phyloP scores from a whole-genome alignment of 345 rosid species.

The Mangifera indica region DNA sequence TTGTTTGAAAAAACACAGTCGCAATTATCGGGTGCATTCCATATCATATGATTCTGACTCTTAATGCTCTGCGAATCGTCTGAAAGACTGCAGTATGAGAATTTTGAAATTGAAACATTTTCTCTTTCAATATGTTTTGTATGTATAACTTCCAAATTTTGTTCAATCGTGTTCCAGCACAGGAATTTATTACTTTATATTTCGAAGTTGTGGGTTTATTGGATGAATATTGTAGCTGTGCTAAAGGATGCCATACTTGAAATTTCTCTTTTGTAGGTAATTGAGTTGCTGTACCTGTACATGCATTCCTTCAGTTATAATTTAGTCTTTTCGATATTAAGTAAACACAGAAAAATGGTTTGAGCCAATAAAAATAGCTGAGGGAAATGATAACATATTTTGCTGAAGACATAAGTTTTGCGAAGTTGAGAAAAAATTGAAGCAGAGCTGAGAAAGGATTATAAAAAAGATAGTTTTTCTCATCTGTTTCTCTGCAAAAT shows the following conservation, averaged over 20 bases:
- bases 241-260: background rate
- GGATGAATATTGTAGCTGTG: background rate
- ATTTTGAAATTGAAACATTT: background rate
- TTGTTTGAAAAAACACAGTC: constrained; percentile 28
- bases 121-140: background rate
- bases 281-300: background rate
- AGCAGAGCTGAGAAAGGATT: too few species aligned
- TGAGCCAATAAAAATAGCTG: too few species aligned
- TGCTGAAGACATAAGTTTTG: too few species aligned
- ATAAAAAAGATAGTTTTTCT: too few species aligned
- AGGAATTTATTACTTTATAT: background rate
- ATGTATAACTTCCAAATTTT: background rate
- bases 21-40: constrained; percentile 43
- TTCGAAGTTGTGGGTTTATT: background rate
- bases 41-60: constrained; percentile 39
- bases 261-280: background rate
- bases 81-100: background rate
- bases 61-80: constrained; percentile 20
- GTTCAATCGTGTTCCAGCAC: background rate
- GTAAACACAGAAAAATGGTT: too few species aligned
- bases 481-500: background rate
- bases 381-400: too few species aligned
- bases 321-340: background rate
- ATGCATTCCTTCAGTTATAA: background rate
- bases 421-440: too few species aligned